phyloP scores from a whole-genome alignment of 148 eudicot genomes.

The Talinum fruticosum region DNA sequence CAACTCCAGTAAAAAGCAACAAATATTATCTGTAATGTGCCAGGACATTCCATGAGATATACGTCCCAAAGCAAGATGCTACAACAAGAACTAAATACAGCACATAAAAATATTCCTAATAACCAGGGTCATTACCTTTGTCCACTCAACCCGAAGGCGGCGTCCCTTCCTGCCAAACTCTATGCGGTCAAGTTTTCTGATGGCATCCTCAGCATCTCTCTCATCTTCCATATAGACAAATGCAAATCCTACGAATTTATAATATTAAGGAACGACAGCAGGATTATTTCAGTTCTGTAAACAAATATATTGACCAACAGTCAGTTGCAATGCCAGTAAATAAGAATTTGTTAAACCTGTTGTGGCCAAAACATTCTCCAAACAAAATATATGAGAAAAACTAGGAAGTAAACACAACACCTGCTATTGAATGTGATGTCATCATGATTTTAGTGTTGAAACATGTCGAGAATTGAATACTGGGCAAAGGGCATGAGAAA shows the following conservation, averaged over 20 bases:
- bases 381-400: constrained; percentile 28
- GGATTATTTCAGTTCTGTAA: constrained; percentile 20
- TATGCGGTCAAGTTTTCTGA: constrained; percentile 59
- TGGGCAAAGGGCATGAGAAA: constrained; percentile 68
- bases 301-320: constrained; percentile 14
- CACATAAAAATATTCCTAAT: neutral
- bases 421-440: constrained; percentile 63
- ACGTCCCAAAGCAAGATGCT: neutral
- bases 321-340: constrained; percentile 16
- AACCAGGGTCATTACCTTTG: constrained; percentile 46
- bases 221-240: constrained; percentile 89
- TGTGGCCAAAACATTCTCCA: constrained; percentile 22
- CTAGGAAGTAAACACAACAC: constrained; percentile 60
- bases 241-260: constrained; percentile 62
- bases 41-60: neutral
- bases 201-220: constrained; percentile 76
- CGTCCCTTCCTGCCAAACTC: constrained; percentile 86
- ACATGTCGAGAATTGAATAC: constrained; percentile 62
- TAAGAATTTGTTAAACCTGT: constrained; percentile 22
- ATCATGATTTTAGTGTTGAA: constrained; percentile 61
- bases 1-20: neutral
- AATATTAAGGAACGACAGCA: constrained; percentile 26
- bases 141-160: constrained; percentile 83
- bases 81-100: neutral
- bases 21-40: neutral